phyloP scores from a whole-genome alignment of 2,329 filamentous ascomycete species.

The Sphaerulina vaccinii region DNA sequence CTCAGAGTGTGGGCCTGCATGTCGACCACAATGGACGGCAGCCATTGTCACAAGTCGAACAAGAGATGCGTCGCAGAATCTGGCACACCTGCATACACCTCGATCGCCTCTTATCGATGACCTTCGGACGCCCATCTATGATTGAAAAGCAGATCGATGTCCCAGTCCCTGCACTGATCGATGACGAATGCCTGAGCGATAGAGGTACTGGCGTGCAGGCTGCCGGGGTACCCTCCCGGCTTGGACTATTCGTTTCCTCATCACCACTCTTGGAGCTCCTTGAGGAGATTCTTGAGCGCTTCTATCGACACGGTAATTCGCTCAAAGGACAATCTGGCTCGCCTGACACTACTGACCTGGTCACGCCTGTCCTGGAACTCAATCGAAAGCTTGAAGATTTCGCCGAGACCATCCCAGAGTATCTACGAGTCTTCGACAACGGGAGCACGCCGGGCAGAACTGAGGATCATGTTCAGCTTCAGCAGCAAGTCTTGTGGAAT shows the following conservation, averaged over 20 bases:
- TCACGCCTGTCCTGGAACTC: slow-evolving; percentile 26
- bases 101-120: slow-evolving; percentile 52
- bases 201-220: slow-evolving; percentile 44
- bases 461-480: slow-evolving; percentile 26
- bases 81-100: slow-evolving; percentile 47
- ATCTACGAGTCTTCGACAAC: slow-evolving; percentile 19
- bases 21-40: slow-evolving; percentile 56
- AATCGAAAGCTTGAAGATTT: slow-evolving; percentile 28
- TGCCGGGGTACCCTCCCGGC: slow-evolving; percentile 30
- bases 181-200: slow-evolving; percentile 55
- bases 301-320: slow-evolving; percentile 25
- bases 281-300: slow-evolving; percentile 28
- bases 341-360: slow-evolving; percentile 19
- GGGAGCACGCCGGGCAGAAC: slow-evolving; percentile 1
- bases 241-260: slow-evolving; percentile 33
- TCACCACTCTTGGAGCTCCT: slow-evolving; percentile 29
- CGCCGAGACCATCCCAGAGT: slow-evolving; percentile 23
- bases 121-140: slow-evolving; percentile 34
- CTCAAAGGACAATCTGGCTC: slow-evolving; percentile 11
- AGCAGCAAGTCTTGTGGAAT: slow-evolving; percentile 25
- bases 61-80: slow-evolving; percentile 65
- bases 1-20: slow-evolving; percentile 67
- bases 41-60: slow-evolving; percentile 60
- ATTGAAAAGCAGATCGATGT: slow-evolving; percentile 29
- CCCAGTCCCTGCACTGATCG: slow-evolving; percentile 38